Evolutionary conservation across 257 asterid species (phyloP).

Genomic region (Nicotiana noctiflora): DNA sequence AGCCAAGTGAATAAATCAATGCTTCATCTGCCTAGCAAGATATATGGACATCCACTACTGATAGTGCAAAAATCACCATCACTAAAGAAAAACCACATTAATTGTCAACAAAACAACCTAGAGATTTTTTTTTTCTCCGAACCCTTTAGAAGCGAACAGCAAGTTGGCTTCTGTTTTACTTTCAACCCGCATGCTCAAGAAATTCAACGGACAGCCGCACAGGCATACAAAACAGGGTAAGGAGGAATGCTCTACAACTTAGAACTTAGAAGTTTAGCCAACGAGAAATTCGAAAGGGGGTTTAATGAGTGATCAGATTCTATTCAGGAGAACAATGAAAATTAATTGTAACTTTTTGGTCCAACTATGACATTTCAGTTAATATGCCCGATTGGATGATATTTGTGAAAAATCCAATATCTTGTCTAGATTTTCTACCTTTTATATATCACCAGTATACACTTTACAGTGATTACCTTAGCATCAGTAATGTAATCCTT

Average conservation of each 20-base stretch:
- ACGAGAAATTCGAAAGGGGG: neutral
- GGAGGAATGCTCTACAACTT: neutral
- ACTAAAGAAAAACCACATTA: neutral
- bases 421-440: neutral
- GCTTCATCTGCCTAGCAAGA: neutral
- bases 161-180: neutral
- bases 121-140: neutral
- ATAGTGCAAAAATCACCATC: neutral
- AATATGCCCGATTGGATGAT: neutral
- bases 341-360: neutral
- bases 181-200: neutral
- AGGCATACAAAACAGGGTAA: neutral
- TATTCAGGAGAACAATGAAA: neutral
- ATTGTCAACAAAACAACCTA: neutral
- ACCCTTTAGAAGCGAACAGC: neutral
- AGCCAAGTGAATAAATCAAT: too few relatives aligned
- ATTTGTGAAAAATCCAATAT: neutral
- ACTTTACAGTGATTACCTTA: neutral
- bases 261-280: neutral
- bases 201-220: neutral
- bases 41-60: neutral
- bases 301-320: neutral
- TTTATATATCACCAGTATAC: neutral
- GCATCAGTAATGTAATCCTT: neutral
- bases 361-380: neutral